Evolutionary conservation across 73 alveolate species (phyloP).

Genomic region (Stentor coeruleus): DNA sequence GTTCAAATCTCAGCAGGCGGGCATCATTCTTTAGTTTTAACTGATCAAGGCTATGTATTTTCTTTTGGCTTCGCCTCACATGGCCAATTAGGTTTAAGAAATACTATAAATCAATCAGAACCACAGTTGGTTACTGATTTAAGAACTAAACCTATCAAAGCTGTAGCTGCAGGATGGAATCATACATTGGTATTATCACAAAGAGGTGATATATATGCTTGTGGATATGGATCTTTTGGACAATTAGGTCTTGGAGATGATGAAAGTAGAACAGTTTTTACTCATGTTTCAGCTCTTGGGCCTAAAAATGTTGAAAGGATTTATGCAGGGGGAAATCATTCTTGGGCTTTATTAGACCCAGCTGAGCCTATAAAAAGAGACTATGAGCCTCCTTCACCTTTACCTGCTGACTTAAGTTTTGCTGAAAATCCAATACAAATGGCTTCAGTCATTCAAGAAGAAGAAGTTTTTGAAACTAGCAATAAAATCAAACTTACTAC

Average conservation of each 20-base stretch:
- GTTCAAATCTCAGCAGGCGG: slow-evolving; percentile 90
- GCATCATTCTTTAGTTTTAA: slow-evolving; percentile 83
- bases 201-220: slow-evolving; percentile 79
- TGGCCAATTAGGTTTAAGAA: slow-evolving; percentile 94
- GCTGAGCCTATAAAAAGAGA: slow-evolving; percentile 75
- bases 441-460: slow-evolving; percentile 12
- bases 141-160: slow-evolving; percentile 48
- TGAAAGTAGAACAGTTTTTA: slow-evolving; percentile 73
- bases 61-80: slow-evolving; percentile 93
- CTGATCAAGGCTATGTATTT: slow-evolving; percentile 85
- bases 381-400: slow-evolving; percentile 57
- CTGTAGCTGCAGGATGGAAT: slow-evolving; percentile 97
- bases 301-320: slow-evolving; percentile 71
- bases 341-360: slow-evolving; percentile 91
- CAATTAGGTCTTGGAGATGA: slow-evolving; percentile 84
- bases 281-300: slow-evolving; percentile 70
- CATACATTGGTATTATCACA: slow-evolving; percentile 88
- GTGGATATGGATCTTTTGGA: slow-evolving; percentile 93
- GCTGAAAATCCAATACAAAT: neutral
- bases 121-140: slow-evolving; percentile 86
- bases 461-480: neutral
- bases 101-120: slow-evolving; percentile 70
- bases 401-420: slow-evolving; percentile 23
- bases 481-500: slow-evolving; percentile 21
- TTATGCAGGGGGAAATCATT: slow-evolving; percentile 96